Evolutionary conservation across 345 rosid species (phyloP).

Genomic region (Psidium friedrichsthalianum): DNA sequence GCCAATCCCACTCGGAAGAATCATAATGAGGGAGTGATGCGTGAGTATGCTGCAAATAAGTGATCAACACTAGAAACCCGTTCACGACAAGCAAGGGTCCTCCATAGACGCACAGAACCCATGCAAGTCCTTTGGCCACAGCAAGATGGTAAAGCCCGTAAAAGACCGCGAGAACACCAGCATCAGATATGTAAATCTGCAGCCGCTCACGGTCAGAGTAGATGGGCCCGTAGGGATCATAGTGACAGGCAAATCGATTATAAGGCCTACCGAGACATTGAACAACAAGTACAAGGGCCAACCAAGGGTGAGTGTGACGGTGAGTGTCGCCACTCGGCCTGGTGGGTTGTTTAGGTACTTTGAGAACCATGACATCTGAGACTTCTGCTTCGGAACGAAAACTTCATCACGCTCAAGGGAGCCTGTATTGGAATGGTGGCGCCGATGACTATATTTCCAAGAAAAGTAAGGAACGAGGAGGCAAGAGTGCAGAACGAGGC

Average conservation of each 20-base stretch:
- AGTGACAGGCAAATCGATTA: constrained; percentile 66
- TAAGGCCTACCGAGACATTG: constrained; percentile 72
- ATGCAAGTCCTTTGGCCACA: constrained; percentile 43
- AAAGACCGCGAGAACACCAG: constrained; percentile 42
- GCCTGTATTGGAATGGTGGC: constrained; percentile 86
- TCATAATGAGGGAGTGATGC: constrained; percentile 75
- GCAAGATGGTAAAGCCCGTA: constrained; percentile 48
- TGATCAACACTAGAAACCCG: constrained; percentile 55
- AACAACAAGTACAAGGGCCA: constrained; percentile 84
- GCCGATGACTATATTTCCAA: constrained; percentile 88
- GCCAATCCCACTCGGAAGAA: constrained; percentile 86
- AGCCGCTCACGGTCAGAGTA: constrained; percentile 62
- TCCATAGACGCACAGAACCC: constrained; percentile 54
- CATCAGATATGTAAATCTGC: constrained; percentile 62
- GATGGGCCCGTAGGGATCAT: constrained; percentile 67
- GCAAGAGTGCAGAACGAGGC: constrained; percentile 67
- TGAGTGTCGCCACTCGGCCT: constrained; percentile 41
- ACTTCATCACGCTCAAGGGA: constrained; percentile 85
- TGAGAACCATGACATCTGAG: constrained; percentile 33
- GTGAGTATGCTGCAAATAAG: constrained; percentile 86
- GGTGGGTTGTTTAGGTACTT: constrained; percentile 69
- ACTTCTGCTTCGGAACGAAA: constrained; percentile 64
- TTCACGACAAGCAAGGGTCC: constrained; percentile 65
- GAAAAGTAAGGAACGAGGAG: constrained; percentile 92
- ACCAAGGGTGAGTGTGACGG: constrained; percentile 49